These are phyloP conservation scores for Sporothrix inflata DNA, from an alignment of 2,329 filamentous ascomycete species.

Conservation along the genomic window DNA sequence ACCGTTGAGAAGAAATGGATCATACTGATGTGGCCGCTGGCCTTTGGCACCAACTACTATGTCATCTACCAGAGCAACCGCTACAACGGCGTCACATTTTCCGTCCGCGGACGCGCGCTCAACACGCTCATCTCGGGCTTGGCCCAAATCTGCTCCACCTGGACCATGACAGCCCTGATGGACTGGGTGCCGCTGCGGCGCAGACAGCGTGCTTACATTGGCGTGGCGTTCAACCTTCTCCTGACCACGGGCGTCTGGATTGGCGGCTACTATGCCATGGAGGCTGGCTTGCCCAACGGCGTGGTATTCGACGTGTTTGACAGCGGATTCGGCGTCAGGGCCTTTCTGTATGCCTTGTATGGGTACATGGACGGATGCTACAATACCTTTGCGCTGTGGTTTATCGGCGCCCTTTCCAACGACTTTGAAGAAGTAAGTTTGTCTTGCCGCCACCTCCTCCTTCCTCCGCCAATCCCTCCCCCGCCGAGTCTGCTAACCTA, in stretches of 20 bases:
- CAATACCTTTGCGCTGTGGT: background rate
- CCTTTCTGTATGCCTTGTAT: background rate
- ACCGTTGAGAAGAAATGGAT: background rate
- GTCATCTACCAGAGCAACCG: conserved; percentile 5
- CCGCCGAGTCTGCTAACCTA: no score
- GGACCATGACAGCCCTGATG: background rate
- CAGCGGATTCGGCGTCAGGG: background rate
- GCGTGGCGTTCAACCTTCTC: background rate
- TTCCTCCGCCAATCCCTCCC: no score
- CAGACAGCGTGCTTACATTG: background rate
- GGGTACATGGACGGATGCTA: background rate
- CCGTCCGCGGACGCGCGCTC: background rate
- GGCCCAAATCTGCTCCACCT: background rate
- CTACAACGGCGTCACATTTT: background rate
- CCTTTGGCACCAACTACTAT: background rate
- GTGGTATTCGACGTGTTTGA: background rate
- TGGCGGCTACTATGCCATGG: background rate
- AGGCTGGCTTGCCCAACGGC: background rate
- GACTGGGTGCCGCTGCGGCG: background rate
- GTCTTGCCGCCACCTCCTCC: no score
- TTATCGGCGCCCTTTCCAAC: background rate
- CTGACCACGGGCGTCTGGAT: background rate
- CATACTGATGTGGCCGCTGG: background rate
- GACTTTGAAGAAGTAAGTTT: background rate
- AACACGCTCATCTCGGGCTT: background rate